Evolutionary conservation across 2,329 filamentous ascomycete species (phyloP).

Genomic region (Aspergillus texensis): DNA sequence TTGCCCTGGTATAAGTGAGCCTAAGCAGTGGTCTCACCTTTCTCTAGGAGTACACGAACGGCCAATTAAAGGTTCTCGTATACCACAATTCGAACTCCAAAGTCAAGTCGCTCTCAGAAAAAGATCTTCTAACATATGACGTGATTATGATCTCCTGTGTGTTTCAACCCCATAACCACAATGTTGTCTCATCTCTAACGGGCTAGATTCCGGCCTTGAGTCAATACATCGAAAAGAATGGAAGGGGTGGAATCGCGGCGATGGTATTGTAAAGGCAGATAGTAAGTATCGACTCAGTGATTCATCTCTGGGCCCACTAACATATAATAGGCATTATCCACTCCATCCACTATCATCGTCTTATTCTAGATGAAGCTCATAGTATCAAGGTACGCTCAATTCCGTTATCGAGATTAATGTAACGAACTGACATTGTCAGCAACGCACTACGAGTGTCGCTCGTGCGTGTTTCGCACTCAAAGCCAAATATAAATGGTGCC

Average conservation of each 20-base stretch:
- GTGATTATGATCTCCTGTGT: slow-evolving; percentile 97
- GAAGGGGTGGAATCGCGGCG: slow-evolving; percentile 82
- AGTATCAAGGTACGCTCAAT: slow-evolving; percentile 72
- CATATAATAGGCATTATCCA: slow-evolving; percentile 69
- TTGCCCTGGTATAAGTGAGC: neutral
- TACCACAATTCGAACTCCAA: slow-evolving; percentile 86
- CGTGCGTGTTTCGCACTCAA: slow-evolving; percentile 93
- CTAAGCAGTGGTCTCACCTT: slow-evolving; percentile 4
- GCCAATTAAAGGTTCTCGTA: slow-evolving; percentile 85
- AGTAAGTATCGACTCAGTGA: slow-evolving; percentile 41
- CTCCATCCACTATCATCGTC: slow-evolving; percentile 80
- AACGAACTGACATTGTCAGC: slow-evolving; percentile 26
- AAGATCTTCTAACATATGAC: slow-evolving; percentile 79
- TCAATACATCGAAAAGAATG: slow-evolving; percentile 90
- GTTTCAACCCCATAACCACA: neutral
- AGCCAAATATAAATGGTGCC: slow-evolving; percentile 89
- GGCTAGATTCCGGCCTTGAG: slow-evolving; percentile 67
- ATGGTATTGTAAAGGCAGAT: slow-evolving; percentile 77
- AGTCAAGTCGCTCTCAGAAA: slow-evolving; percentile 73
- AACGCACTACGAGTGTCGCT: slow-evolving; percentile 83
- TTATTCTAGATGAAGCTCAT: slow-evolving; percentile 94
- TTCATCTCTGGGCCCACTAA: slow-evolving; percentile 9
- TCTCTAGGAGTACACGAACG: slow-evolving; percentile 69
- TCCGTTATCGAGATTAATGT: neutral
- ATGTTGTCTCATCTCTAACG: slow-evolving; percentile 17